phyloP scores from a whole-genome alignment of 257 asterid genomes.

The Petunia axillaris region DNA sequence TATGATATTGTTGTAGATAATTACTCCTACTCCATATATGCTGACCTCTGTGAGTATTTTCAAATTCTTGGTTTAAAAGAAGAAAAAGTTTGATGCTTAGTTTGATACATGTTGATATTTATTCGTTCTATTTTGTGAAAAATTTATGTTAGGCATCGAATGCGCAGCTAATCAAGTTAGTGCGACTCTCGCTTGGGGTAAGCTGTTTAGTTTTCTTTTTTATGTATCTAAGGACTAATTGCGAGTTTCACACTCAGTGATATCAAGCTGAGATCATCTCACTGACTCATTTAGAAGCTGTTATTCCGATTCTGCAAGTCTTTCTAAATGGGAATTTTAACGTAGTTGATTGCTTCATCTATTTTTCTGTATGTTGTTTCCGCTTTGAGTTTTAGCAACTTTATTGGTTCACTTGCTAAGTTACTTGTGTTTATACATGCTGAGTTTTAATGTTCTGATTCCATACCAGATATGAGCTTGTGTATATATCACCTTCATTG shows the following conservation, averaged over 20 bases:
- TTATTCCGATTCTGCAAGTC: not conserved
- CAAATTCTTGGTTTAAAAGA: not conserved
- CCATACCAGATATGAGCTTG: not conserved
- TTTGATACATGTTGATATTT: not conserved
- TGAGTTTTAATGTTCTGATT: not conserved
- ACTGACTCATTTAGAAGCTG: not conserved
- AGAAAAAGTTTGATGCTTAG: not conserved
- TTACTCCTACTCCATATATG: conserved; percentile 36
- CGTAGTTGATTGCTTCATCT: not conserved
- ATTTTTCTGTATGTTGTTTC: not conserved
- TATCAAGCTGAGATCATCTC: not conserved
- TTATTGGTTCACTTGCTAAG: not conserved
- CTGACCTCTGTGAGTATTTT: conserved; percentile 72
- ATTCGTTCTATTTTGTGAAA: not conserved
- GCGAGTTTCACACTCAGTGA: not conserved
- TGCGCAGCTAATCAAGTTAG: conserved; percentile 83
- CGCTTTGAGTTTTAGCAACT: not conserved
- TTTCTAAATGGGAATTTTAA: not conserved
- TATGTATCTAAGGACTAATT: not conserved
- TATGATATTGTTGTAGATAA: conserved; percentile 82
- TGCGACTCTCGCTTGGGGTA: conserved; percentile 84
- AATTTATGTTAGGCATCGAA: conserved; percentile 56
- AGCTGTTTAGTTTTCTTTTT: conserved; percentile 19
- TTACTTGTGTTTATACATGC: not conserved
- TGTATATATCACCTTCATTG: not conserved